Evolutionary conservation across 169 alveolate genomes (phyloP).

Genomic region (Eimeria praecox): DNA sequence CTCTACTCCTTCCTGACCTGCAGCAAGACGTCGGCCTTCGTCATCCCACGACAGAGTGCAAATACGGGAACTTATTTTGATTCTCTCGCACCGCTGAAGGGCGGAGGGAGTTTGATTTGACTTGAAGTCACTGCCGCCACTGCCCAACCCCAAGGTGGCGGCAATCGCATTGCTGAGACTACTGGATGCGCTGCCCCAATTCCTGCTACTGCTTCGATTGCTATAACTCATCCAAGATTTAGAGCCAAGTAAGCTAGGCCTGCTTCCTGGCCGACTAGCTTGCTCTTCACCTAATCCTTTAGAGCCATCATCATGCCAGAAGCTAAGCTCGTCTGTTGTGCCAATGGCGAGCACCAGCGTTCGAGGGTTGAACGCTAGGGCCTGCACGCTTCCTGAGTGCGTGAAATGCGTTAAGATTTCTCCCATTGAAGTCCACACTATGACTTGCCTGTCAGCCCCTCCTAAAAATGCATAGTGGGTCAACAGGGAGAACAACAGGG

Average conservation of each 20-base stretch:
- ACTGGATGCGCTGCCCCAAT: neutral
- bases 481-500: neutral
- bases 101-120: neutral
- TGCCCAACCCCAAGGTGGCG: neutral
- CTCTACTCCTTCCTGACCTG: constrained; percentile 21
- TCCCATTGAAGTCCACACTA: constrained; percentile 87
- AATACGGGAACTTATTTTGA: constrained; percentile 11
- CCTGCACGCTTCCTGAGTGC: constrained; percentile 87
- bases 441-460: constrained; percentile 90
- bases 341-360: constrained; percentile 89
- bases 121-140: neutral
- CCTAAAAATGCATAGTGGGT: constrained; percentile 33
- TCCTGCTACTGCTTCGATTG: constrained; percentile 40
- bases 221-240: neutral
- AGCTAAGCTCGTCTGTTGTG: constrained; percentile 88
- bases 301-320: constrained; percentile 90
- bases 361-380: constrained; percentile 91
- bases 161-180: constrained; percentile 37
- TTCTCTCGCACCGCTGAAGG: neutral
- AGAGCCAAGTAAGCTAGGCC: neutral
- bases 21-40: constrained; percentile 42
- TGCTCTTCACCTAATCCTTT: constrained; percentile 4
- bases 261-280: neutral
- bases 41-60: constrained; percentile 55
- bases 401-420: constrained; percentile 89